Conservation (phyloP, 495 filamentous ascomycete genomes). For the Penicillium lividum region DNA sequence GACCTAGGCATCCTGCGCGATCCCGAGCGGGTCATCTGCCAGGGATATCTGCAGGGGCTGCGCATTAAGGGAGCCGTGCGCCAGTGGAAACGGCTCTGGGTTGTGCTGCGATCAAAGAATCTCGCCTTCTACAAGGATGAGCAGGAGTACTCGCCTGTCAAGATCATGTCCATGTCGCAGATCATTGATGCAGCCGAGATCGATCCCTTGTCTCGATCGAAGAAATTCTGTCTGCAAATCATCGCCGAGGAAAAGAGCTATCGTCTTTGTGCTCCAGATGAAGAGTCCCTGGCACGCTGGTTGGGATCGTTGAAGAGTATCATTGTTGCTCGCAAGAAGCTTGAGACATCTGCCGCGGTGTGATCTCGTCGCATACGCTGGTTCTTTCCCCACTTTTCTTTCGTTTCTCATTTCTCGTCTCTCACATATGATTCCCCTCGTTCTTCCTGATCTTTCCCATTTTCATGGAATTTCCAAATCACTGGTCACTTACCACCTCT, state of each 20-base stretch:
- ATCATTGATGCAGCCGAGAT: conserved; percentile 93
- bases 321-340: conserved; percentile 60
- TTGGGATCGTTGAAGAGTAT: conserved; percentile 90
- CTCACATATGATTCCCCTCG: neutral
- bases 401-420: neutral
- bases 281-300: conserved; percentile 81
- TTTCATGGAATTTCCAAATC: neutral
- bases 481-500: conserved; percentile 2
- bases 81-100: conserved; percentile 95
- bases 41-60: conserved; percentile 85
- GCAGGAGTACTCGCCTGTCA: conserved; percentile 82
- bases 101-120: conserved; percentile 83
- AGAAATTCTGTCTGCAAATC: conserved; percentile 84
- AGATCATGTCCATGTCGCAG: conserved; percentile 75
- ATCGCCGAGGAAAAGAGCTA: conserved; percentile 94
- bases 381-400: neutral
- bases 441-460: neutral
- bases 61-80: conserved; percentile 84
- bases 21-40: conserved; percentile 79
- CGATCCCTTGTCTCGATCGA: conserved; percentile 81
- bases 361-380: neutral
- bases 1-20: conserved; percentile 58
- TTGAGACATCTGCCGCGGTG: conserved; percentile 19
- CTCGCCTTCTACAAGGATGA: conserved; percentile 93
- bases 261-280: conserved; percentile 77